phyloP scores from a whole-genome alignment of 345 rosid genomes.

The rapeseed (Brassica napus) region Da-Ae NC_063436.1:4159501-4160000 shows the following conservation, averaged over 20 bases:
- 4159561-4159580: slow-evolving; percentile 81
- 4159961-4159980: neutral
- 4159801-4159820: slow-evolving; percentile 48
- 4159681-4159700: slow-evolving; percentile 42
- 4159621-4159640: slow-evolving; percentile 93
- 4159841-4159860: slow-evolving; percentile 36
- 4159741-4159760: slow-evolving; percentile 58
- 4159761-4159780: slow-evolving; percentile 69
- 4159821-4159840: slow-evolving; percentile 42
- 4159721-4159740: slow-evolving; percentile 53
- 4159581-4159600: slow-evolving; percentile 75
- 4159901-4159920: slow-evolving; percentile 79
- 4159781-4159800: slow-evolving; percentile 82
- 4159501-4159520: slow-evolving; percentile 27
- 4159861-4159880: slow-evolving; percentile 55
- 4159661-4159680: slow-evolving; percentile 69
- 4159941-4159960: slow-evolving; percentile 12
- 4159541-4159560: slow-evolving; percentile 33
- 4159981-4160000: slow-evolving; percentile 26
- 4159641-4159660: slow-evolving; percentile 92
- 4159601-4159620: slow-evolving; percentile 70
- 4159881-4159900: slow-evolving; percentile 77
- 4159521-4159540: slow-evolving; percentile 13
- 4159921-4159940: slow-evolving; percentile 83
- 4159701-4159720: slow-evolving; percentile 41